Base-by-base conservation (phyloP, 768 basidiomycete genomes). In the Amanita jacksonii region DNA sequence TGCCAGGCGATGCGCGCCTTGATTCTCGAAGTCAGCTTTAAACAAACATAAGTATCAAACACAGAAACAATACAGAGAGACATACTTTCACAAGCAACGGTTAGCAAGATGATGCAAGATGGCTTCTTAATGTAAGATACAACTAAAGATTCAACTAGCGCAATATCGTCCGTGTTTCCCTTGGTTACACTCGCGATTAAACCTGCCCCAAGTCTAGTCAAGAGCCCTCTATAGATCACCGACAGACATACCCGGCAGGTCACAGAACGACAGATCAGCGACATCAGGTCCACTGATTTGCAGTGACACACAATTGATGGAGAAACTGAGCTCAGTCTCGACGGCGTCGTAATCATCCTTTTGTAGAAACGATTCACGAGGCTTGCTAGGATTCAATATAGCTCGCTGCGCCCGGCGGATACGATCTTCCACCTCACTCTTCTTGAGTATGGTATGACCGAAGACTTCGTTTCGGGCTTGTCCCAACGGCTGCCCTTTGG, bases 21-120 rank as follows among this genome's bases (percentile, higher is more conserved):
- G 85, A 33, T 85, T 89, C 51, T 87, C 81, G 15, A 83, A 84
- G 49, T 89, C 84, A 40, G 83, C 86, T 88, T 28, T 28, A n/a
- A n/a, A n/a, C 27, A 28, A 28, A 28, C 7, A 6, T 6, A 28
- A 6, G 27, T 28, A 28, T 28, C 12, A 28, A 12, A 6, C 27
- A 6, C 12, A 6, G 12, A 28, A 28, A 6, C 12, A 28, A 6
- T 28, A 28, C 27, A 28, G 12, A 6, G 27, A 28, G 12, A 47
- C 73, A 47, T 45, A 81, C 81, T 80, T 58, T 82, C 79, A 50
- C 79, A 81, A 0, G 83, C 72, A 0, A 77, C 70, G 0, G 72
- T 73, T 19, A 84, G 47, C 0, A 87, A 58, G 13, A 79, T 72
- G 6, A 77, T 74, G 30, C 84, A 85, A 42, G 69, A 85, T 0